Base-by-base conservation (phyloP, 2,329 filamentous ascomycete genomes). In the Trichoderma sp. region DNA sequence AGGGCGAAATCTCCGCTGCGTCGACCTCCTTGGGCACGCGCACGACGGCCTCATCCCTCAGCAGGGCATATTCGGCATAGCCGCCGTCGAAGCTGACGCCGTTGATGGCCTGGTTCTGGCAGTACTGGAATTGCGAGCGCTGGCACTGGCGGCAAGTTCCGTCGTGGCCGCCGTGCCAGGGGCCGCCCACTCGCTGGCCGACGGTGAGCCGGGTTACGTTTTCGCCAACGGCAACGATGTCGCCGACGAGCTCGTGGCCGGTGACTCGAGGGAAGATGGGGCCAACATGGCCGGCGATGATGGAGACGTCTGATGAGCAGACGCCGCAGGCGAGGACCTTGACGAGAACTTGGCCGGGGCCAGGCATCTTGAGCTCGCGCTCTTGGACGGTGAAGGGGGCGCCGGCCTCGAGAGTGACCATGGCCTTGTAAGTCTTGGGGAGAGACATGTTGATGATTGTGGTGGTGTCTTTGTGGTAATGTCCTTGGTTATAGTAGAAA, bases 281-380 rank as follows among this genome's bases (percentile, higher is more conserved):
- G 12, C 86, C 86, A 52, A 90, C 79, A 3, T 77, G 73, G 29
- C 87, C 87, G 4, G 73, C 59, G 64, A 83, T 80, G 1, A 85
- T 77, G 64, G 76, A 77, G 19, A 78, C 70, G 71, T 93, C 91
- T 0, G 84, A 86, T 75, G 88, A 88, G 77, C 91, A 93, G 60
- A 94, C 85, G 39, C 91, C 91, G 72, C 88, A 92, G 8, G 90
- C 90, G 9, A 88, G 80, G 2, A 92, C 85, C 76, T 92, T 92
- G 76, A 92, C 83, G 27, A 93, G 84, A 3, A 93, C 79, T 73
- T 92, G 82, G n/a, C 85, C 84, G 0, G 81, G 75, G 9, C 82
- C 78, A 2, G 90, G 89, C 34, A 81, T 75, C 68, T 84, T 81
- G 45, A 93, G 81, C n/a, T 84, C 80, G 5, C 89, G 73, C 3